Evolutionary conservation across 2,329 filamentous ascomycete species (phyloP), one percentile per base, ranked within the genome.

Genomic region (Pseudogymnoascus sp.): DNA sequence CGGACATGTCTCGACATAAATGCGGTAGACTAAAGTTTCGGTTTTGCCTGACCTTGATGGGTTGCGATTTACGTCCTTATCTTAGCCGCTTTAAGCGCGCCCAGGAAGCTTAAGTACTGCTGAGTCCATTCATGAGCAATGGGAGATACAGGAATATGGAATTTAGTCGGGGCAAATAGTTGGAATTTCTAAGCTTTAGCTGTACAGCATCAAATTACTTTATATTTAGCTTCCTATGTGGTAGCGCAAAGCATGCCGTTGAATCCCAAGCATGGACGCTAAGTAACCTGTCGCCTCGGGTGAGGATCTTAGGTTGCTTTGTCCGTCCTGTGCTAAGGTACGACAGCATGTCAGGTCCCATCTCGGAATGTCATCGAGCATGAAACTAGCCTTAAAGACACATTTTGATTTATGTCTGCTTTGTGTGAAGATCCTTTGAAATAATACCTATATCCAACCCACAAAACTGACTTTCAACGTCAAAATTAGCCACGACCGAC

Each of bases 1-100:
- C 82, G 67, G 88, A 84, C 89, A 93, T 93, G 15, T 44, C 63
- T 60, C 64, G 62, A 66, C 66, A 69, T 68, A 41, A 60, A 47
- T 44, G 59, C 35, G 37, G 37, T 60, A 17, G 37, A 10, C 37
- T 31, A 59, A 40, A 39, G 26, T 59, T 58, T 59, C 57, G 57
- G 57, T 59, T 37, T 37, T 39, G 57, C 57, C 57, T 11, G 35
- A 59, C 57, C 57, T 39, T 59, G 57, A 29, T 39, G 57, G 57
- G 10, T 39, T 59, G 35, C 57, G 37, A 40, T 15, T 40, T 17
- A 40, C 57, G 57, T 39, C 35, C 57, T 59, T 59, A 39, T 59
- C 57, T 37, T 59, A 59, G 57, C 57, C 57, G 57, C 57, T 59
- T 29, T 59, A 59, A 59, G 57, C 57, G 57, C 47, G 47, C 47